Base-by-base conservation (phyloP, 1,139 yeast species). In the Saccharomycopsis crataegensis region DNA sequence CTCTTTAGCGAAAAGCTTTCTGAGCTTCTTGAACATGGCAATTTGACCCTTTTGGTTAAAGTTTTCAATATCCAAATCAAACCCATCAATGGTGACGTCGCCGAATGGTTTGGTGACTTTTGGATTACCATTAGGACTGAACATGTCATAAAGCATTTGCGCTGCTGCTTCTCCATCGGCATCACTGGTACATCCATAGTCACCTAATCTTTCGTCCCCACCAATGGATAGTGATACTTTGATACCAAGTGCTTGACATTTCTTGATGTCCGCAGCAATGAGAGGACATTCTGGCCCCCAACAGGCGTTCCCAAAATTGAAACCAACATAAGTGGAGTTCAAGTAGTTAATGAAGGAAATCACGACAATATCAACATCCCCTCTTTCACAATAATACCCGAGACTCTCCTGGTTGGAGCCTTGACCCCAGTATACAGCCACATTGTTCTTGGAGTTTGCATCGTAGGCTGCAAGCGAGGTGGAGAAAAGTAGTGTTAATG, bases 201-300 rank as follows among this genome's bases (percentile, higher is more conserved):
- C 59, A n/a, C 91, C 89, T 49, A 76, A 62, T 36, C 96, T 96
- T 50, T 76, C 62, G 11, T 86, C 84, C 58, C 94, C 94, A 47
- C 93, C 94, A 58, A 86, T 69, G 1, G 93, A 84, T 38, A 86
- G 71, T 49, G 86, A 66, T 8, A 86, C 79, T 58, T 78, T 77
- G 62, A 82, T 82, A 44, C 93, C 94, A 22, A 70, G 63, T 5
- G 66, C 53, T 67, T 86, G 94, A 68, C 94, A 86, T 38, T 77
- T 72, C 60, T 73, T 65, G 62, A 86, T 85, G 63, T 84, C 91
- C n/a, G 71, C 65, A n/a, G 83, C 95, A 57, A 87, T 82, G 16
- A 46, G n/a, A 2, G 55, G 55, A 44, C 57, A 55, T 37, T 48
- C 48, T 6, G 43, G 28, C 28, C 55, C 57, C 48, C 51, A 52